These are phyloP conservation scores for Coemansia sp. DNA, from an alignment of 192 early-diverging fungal genomes.

Conservation along the genomic window DNA sequence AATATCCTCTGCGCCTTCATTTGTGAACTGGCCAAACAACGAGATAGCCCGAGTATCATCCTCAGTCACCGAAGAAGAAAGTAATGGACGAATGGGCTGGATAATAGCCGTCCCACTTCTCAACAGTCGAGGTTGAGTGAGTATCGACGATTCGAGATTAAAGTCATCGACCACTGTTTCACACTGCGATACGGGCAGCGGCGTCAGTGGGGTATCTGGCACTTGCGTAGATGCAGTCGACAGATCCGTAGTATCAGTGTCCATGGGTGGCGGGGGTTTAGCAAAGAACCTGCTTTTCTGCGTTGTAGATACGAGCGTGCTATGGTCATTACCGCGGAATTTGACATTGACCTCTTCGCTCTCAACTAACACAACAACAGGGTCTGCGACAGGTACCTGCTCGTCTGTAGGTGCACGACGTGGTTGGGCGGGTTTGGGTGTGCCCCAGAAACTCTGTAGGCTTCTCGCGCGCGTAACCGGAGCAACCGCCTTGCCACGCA, in stretches of 20 bases:
- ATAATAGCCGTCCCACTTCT: not conserved
- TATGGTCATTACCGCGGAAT: constrained; percentile 25
- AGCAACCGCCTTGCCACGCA: not conserved
- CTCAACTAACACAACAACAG: not conserved
- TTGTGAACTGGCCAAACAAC: constrained; percentile 20
- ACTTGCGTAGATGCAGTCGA: not conserved
- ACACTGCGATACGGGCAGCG: constrained; percentile 1
- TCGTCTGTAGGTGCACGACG: not conserved
- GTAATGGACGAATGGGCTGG: not conserved
- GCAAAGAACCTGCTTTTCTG: constrained; percentile 42
- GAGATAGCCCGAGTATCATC: not conserved
- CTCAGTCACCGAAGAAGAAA: not conserved
- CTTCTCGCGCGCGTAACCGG: constrained; percentile 9
- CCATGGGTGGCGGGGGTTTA: not conserved
- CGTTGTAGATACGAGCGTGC: constrained; percentile 19
- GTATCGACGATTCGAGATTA: not conserved
- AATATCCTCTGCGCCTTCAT: not conserved
- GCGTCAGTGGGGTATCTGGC: not conserved
- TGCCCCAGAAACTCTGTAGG: constrained; percentile 30
- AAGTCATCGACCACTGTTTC: not conserved
- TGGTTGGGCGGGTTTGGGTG: not conserved
- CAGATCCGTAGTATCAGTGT: not conserved
- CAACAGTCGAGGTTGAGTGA: not conserved
- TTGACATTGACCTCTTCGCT: constrained; percentile 17
- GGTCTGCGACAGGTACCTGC: not conserved